A percentile compares a stretch with the other conserved stretches of the same genome.
Conservation (phyloP, 768 basidiomycete genomes). For the Suillus hirtellus region DNA sequence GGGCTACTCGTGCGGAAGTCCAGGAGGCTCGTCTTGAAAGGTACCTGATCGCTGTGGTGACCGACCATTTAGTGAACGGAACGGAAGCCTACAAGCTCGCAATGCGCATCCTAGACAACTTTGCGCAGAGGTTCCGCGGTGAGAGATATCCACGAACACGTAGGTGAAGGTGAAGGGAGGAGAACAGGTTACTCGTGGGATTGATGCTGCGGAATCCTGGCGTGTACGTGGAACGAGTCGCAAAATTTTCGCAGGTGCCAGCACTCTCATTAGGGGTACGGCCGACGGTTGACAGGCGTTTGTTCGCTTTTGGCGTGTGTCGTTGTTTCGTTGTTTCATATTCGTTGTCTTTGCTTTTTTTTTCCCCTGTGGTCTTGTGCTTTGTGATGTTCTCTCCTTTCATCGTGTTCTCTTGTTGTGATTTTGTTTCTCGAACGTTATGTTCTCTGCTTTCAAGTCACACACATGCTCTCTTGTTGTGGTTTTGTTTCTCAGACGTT, state of each 20-base stretch:
- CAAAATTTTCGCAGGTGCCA: neutral
- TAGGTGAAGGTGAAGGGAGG: conserved; percentile 1
- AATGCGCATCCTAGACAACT: conserved; percentile 20
- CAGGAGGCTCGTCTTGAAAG: conserved; percentile 13
- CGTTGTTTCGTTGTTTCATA: neutral
- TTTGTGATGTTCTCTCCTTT: neutral
- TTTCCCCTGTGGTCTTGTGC: neutral
- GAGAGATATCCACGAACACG: conserved; percentile 1
- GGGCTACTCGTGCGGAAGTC: conserved; percentile 21
- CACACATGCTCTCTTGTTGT: neutral
- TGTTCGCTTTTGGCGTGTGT: neutral
- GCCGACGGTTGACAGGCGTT: too few relatives aligned
- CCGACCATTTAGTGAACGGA: conserved; percentile 5
- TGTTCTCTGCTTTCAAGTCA: neutral
- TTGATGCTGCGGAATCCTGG: neutral
- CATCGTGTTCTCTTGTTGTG: neutral
- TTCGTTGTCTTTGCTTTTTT: neutral
- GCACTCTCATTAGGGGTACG: neutral
- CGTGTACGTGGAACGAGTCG: neutral
- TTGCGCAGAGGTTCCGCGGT: conserved; percentile 25
- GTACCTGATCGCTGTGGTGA: conserved; percentile 8
- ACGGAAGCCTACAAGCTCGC: conserved; percentile 15
- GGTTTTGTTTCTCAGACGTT: neutral
- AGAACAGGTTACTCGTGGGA: conserved; percentile 5
- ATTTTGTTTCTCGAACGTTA: neutral